A percentile compares a stretch with the other conserved stretches of the same genome.
Conservation (phyloP, 441 rosid species). For the Eutrema salsugineum region DNA sequence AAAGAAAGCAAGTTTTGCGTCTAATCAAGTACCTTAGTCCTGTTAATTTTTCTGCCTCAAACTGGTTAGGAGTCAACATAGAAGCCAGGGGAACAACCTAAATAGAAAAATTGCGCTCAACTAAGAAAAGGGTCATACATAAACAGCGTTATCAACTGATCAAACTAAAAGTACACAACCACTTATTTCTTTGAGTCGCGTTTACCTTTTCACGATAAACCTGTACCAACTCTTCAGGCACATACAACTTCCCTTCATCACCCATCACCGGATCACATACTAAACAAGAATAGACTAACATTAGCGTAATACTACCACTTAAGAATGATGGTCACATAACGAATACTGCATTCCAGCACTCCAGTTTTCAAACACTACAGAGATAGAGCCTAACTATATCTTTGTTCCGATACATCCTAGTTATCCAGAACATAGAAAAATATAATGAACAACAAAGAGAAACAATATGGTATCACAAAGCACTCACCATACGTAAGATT, state of each 20-base stretch:
- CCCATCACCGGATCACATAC: conserved; percentile 99
- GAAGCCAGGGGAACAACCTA: conserved; percentile 99
- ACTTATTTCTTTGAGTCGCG: background rate
- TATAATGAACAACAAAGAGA: background rate
- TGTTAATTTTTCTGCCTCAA: conserved; percentile 93
- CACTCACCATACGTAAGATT: conserved; percentile 81
- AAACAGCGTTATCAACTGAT: background rate
- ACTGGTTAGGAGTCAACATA: conserved; percentile 99
- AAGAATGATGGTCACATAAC: background rate
- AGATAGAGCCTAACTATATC: background rate
- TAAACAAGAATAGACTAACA: conserved; percentile 30
- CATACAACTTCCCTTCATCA: conserved; percentile 98
- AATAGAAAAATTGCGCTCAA: background rate
- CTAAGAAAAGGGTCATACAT: background rate
- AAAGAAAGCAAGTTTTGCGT: conserved; percentile 11
- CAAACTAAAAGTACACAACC: background rate
- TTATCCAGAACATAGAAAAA: background rate
- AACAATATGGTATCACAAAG: background rate
- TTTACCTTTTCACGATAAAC: conserved; percentile 91
- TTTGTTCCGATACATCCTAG: background rate
- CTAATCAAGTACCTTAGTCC: conserved; percentile 63
- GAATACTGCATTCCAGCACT: background rate
- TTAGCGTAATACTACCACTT: background rate
- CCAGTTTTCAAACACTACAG: background rate
- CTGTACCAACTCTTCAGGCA: conserved; percentile 73